Percentiles rank a stretch among this genome's conserved stretches.
Evolutionary conservation across 768 basidiomycete genomes (phyloP).

Genomic region (Mycena venus): DNA sequence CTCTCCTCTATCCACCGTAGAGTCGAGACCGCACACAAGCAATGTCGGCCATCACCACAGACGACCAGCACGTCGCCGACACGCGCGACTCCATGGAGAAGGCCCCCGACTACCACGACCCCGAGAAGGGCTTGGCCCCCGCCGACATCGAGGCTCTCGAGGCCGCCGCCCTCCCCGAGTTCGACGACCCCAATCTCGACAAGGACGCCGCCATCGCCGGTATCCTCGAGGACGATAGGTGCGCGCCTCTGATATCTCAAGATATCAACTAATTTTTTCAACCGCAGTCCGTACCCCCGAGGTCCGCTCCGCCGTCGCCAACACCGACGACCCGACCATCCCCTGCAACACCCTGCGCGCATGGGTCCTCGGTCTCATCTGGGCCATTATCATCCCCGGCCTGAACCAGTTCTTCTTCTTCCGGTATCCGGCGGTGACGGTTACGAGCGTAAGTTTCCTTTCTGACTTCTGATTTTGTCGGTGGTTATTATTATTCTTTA

Average conservation of each 20-base stretch:
- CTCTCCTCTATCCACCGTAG: too few species aligned
- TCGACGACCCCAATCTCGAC: conserved; percentile 70
- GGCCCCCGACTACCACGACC: background rate
- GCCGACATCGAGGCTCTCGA: conserved; percentile 23
- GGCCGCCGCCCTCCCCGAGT: conserved; percentile 50
- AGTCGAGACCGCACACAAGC: too few species aligned
- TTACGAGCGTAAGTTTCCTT: conserved; percentile 56
- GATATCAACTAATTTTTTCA: too few species aligned
- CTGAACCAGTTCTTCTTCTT: conserved; percentile 86
- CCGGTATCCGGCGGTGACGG: conserved; percentile 69
- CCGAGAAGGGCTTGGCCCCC: conserved; percentile 10
- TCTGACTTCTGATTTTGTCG: background rate
- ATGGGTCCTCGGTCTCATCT: conserved; percentile 75
- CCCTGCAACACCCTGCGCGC: conserved; percentile 74
- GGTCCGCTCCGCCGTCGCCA: conserved; percentile 70
- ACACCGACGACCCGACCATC: conserved; percentile 75
- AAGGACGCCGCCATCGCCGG: conserved; percentile 58
- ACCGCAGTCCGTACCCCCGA: conserved; percentile 66
- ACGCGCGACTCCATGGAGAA: too few species aligned
- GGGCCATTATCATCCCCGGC: conserved; percentile 74
- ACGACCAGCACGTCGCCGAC: too few species aligned
- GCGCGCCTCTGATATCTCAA: too few species aligned
- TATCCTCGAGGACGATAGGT: conserved; percentile 61
- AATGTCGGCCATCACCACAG: too few species aligned
- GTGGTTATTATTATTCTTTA: too few species aligned